Base-by-base conservation (phyloP, 106 monocot species). In the Amphibolis antarctica region DNA sequence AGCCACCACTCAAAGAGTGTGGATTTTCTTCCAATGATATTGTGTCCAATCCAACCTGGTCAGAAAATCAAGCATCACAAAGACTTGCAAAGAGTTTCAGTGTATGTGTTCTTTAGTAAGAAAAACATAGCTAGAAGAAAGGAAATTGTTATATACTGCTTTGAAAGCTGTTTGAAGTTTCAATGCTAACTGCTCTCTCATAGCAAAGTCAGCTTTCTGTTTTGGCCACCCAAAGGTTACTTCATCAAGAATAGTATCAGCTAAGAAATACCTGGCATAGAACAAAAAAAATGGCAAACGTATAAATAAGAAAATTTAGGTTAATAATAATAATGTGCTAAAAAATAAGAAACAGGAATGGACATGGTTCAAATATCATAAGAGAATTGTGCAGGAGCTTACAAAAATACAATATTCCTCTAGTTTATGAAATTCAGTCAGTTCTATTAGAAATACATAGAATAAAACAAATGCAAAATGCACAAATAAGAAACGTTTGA, bases 161-260 rank as follows among this genome's bases (percentile, higher is more conserved):
- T 69, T 80, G 63, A 96, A 68, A 59, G 94, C 94, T 50, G 64
- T 76, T 64, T 96, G 77, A 69, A 96, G 89, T 63, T 80, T 86
- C 55, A 69, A 55, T 36, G 83, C 83, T 45, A 96, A 77, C 48
- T 82, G 58, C 59, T 96, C 84, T 65, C 71, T 86, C 26, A 68
- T 43, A 71, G 63, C 48, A 53, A 65, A 28, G 21, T 84, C 80
- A 69, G 82, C 76, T 62, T 78, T 96, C 69, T 82, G 77, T 69
- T 78, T 86, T 66, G 94, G 94, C 94, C 84, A 96, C 18, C 94
- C 94, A 82, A 96, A 96, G 14, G 86, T 96, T 47, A 96, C 63
- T 86, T 96, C 94, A 24, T 96, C 94, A 71, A 86, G 69, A 11
- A 96, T 67, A 24, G 84, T 89, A 75, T 96, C 94, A 4, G 94